Conservation (phyloP, 2,329 filamentous ascomycete species). For the Sclerotinia minor region DNA sequence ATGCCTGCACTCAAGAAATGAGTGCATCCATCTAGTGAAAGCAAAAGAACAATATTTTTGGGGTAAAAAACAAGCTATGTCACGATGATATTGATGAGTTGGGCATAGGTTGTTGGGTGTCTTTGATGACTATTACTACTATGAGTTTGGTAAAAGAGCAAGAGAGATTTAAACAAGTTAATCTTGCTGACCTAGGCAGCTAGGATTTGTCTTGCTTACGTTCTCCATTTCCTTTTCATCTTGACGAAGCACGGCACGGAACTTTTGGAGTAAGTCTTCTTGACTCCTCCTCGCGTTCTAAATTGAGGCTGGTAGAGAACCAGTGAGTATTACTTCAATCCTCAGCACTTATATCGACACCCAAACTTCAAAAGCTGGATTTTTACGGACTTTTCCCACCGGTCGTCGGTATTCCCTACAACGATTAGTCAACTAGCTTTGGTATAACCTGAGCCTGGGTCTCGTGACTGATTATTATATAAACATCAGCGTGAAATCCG, state of each 20-base stretch:
- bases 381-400: no score
- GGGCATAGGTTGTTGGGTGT: background rate
- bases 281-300: background rate
- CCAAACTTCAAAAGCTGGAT: background rate
- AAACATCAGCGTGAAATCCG: conserved; percentile 5
- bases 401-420: background rate
- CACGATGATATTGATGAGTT: background rate
- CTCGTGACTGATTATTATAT: background rate
- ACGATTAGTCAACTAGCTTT: background rate
- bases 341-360: background rate
- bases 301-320: background rate
- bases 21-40: background rate
- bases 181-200: background rate
- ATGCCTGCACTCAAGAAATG: no score
- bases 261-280: background rate
- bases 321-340: background rate
- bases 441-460: background rate
- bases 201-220: background rate
- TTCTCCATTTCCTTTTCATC: background rate
- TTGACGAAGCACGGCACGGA: background rate
- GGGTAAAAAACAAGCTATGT: background rate
- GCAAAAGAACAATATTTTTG: background rate
- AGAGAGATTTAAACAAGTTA: background rate
- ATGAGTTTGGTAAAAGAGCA: background rate
- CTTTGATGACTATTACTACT: background rate